Base-by-base conservation (phyloP, 179 eudicot species). In the Drosera spatulata region DNA sequence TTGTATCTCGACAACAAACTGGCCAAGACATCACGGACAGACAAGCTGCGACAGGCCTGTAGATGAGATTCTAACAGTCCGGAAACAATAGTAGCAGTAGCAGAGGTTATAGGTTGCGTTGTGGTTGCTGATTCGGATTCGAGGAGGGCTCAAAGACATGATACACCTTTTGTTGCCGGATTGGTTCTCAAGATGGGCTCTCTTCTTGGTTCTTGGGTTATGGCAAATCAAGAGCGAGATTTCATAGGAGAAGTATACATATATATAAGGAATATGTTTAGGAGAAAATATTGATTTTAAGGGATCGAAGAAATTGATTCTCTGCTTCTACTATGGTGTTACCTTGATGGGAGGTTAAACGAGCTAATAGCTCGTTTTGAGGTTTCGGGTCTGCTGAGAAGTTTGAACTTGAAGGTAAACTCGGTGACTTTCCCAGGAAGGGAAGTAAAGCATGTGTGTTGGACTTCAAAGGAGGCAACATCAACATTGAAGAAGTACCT, bases 11-110 rank as follows among this genome's bases (percentile, higher is more conserved):
- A 56, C 44, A 2, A 86, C 73, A 50, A 86, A 86, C 10, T 68
- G 83, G 55, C 90, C 84, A 7, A 72, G 61, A 58, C 95, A 86
- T 7, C 82, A 70, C 0, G 95, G 90, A 54, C 95, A 84, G 39
- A 47, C 54, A 3, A 75, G 60, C 37, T 71, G 69, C 8, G 82
- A 70, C 4, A 68, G 71, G 65, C 60, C 70, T 10, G 55, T 68
- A 0, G 82, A 58, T 47, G 79, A 61, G 39, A 80, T 64, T 45
- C 87, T 59, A 66, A 86, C 81, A 0, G 80, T 61, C 10, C 71
- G 83, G 61, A 59, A 76, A 66, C 95, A 86, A 55, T 80, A 85
- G 73, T 81, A 82, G 62, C 95, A 86, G 87, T 87, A 84, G 66
- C 81, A 76, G 2, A 68, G 79, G 57, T 67, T 73, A 66, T 54